Conservation (phyloP, 495 filamentous ascomycete species). For the Penicillium subrubescens region DNA sequence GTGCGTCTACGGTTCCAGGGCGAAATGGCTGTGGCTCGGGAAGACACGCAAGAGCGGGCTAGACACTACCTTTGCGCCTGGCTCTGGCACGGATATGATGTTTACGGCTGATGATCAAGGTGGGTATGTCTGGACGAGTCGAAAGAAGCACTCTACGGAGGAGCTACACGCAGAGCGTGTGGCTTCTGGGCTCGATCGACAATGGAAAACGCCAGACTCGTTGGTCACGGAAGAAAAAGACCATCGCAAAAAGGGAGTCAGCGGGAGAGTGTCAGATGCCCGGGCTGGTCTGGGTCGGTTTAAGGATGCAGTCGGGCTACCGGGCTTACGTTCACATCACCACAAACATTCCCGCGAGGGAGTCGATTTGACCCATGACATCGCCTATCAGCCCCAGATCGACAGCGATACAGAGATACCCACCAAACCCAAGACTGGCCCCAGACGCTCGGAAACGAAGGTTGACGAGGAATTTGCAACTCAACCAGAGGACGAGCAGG, state of each 20-base stretch:
- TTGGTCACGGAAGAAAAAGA: conserved; percentile 60
- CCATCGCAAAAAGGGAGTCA: conserved; percentile 73
- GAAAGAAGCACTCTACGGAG: conserved; percentile 50
- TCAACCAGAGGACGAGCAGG: conserved; percentile 20
- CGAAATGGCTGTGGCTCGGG: conserved; percentile 94
- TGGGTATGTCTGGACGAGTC: conserved; percentile 63
- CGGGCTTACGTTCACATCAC: conserved; percentile 51
- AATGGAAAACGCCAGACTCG: conserved; percentile 34
- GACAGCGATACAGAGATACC: conserved; percentile 40
- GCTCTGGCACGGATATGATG: conserved; percentile 56
- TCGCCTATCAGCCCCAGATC: conserved; percentile 29
- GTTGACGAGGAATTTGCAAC: conserved; percentile 18
- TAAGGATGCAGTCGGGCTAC: conserved; percentile 76
- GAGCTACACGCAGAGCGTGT: conserved; percentile 38
- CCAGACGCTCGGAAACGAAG: conserved; percentile 27
- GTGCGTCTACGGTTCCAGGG: conserved; percentile 73
- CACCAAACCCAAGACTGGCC: conserved; percentile 10
- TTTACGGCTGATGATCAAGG: conserved; percentile 71
- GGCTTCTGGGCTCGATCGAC: conserved; percentile 30
- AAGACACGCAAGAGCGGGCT: conserved; percentile 69
- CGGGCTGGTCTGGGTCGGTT: conserved; percentile 81
- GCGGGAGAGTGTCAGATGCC: conserved; percentile 78
- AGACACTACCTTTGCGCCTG: conserved; percentile 52
- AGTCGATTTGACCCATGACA: conserved; percentile 33
- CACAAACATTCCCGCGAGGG: conserved; percentile 47